These are phyloP conservation scores for Sanghuangporus sanghuang DNA, from an alignment of 1,284 basidiomycete genomes.

Conservation along the genomic window DNA sequence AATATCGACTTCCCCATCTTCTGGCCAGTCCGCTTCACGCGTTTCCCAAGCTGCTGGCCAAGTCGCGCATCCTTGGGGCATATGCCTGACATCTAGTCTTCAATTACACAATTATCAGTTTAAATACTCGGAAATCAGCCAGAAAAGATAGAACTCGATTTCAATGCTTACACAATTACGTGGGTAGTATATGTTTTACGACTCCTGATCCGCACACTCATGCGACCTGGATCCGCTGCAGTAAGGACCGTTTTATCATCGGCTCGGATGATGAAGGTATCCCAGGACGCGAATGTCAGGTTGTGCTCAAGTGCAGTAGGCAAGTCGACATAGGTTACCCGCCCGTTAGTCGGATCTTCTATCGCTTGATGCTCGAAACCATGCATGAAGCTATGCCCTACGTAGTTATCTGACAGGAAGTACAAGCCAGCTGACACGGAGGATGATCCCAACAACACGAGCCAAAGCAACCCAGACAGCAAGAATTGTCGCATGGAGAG, in stretches of 20 bases:
- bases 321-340: slow-evolving; percentile 49
- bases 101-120: background rate
- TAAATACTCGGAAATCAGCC: background rate
- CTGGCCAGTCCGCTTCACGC: slow-evolving; percentile 30
- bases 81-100: slow-evolving; percentile 35
- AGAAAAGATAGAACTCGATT: background rate
- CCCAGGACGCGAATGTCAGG: slow-evolving; percentile 38
- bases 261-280: slow-evolving; percentile 41
- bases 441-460: background rate
- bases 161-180: slow-evolving; percentile 25
- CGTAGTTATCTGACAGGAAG: slow-evolving; percentile 30
- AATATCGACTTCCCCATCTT: slow-evolving; percentile 30
- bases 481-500: background rate
- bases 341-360: slow-evolving; percentile 41
- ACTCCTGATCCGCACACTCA: slow-evolving; percentile 31
- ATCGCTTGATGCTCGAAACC: slow-evolving; percentile 40
- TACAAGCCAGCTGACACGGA: slow-evolving; percentile 26
- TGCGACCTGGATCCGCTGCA: slow-evolving; percentile 29
- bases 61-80: slow-evolving; percentile 60
- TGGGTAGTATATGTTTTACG: slow-evolving; percentile 27
- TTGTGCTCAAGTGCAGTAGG: slow-evolving; percentile 39
- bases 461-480: background rate
- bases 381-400: slow-evolving; percentile 36
- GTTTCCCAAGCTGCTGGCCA: slow-evolving; percentile 42
- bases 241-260: slow-evolving; percentile 28